Evolutionary conservation across 306 rosid species (phyloP), one percentile per base, ranked within the genome.

Genomic region (Castanospermum australe): DNA sequence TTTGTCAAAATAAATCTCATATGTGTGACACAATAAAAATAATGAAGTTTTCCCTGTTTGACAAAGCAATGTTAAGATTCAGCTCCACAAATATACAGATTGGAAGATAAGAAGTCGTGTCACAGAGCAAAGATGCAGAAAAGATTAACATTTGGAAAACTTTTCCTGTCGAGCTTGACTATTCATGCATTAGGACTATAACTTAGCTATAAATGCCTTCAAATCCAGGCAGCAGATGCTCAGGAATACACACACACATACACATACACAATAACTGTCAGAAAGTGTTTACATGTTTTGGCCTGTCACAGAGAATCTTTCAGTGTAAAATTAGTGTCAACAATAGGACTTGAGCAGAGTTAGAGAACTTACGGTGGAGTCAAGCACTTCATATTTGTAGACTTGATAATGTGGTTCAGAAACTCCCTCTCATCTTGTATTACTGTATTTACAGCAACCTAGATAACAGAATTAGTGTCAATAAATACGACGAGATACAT

Each of bases 371-470:
- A 93, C 97, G 80, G 91, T 35, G 97, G 97, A 54, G 97, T 93
- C 74, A 93, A 85, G 90, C 98, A 93, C 83, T 91, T 93, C 98
- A 93, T 93, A 82, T 93, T 93, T 13, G 97, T 93, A 25, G 94
- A 90, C 83, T 91, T 93, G 72, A 91, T 89, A 67, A 91, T 89
- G 80, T 93, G 98, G 81, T 84, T 75, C 82, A 93, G 77, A 68
- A 93, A 91, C 18, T 88, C 98, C 88, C 92, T 91, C 84, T 91
- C 97, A n/a, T 91, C 91, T 84, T 88, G 92, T 45, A 93, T 79
- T 67, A 93, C 82, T 14, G 98, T 91, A 63, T 88, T 93, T 21
- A 93, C 94, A 78, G 98, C 97, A 84, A 93, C 98, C 98, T 93
- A 79, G 41, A 82, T 28, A 82, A 68, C 42, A 48, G 48, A 75